Percentiles rank a stretch among this genome's conserved stretches.
Evolutionary conservation across 2,329 filamentous ascomycete genomes (phyloP).

Genomic region (Truncatella angustata): DNA sequence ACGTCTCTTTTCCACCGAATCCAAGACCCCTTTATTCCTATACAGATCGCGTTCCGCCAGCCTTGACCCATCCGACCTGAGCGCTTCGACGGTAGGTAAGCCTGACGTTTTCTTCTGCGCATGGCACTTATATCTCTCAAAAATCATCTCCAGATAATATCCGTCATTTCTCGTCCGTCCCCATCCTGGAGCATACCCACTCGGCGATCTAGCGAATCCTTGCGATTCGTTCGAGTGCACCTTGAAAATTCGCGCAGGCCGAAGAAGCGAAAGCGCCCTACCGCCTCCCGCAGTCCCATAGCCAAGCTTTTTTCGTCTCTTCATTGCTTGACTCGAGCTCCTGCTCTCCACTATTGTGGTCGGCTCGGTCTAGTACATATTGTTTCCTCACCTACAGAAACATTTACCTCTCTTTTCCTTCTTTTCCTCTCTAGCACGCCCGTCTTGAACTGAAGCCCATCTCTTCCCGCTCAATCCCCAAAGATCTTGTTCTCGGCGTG

Average conservation of each 20-base stretch:
- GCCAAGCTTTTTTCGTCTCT: slow-evolving; percentile 24
- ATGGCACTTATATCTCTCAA: not conserved
- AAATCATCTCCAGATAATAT: slow-evolving; percentile 1
- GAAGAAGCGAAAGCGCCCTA: slow-evolving; percentile 16
- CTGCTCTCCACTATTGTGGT: slow-evolving; percentile 15
- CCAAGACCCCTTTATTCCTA: no score
- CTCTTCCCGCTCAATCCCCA: slow-evolving; percentile 9
- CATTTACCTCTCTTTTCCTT: slow-evolving; percentile 19
- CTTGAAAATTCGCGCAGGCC: slow-evolving; percentile 15
- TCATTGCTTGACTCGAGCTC: slow-evolving; percentile 20
- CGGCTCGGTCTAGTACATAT: slow-evolving; percentile 23
- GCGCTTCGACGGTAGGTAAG: slow-evolving; percentile 12
- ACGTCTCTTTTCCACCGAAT: no score
- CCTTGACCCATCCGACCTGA: slow-evolving; percentile 5
- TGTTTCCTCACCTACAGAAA: slow-evolving; percentile 21
- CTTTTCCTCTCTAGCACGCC: slow-evolving; percentile 29
- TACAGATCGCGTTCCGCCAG: no score
- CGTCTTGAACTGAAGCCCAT: slow-evolving; percentile 24
- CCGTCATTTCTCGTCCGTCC: slow-evolving; percentile 8
- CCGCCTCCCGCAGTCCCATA: slow-evolving; percentile 25
- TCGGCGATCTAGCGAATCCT: slow-evolving; percentile 12
- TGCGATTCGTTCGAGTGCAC: slow-evolving; percentile 6
- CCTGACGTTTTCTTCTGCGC: slow-evolving; percentile 14
- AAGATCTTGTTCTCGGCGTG: slow-evolving; percentile 29
- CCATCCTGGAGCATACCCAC: slow-evolving; percentile 9